phyloP scores from a whole-genome alignment of 805 yeast species.

The Pichia nakasei region DNA sequence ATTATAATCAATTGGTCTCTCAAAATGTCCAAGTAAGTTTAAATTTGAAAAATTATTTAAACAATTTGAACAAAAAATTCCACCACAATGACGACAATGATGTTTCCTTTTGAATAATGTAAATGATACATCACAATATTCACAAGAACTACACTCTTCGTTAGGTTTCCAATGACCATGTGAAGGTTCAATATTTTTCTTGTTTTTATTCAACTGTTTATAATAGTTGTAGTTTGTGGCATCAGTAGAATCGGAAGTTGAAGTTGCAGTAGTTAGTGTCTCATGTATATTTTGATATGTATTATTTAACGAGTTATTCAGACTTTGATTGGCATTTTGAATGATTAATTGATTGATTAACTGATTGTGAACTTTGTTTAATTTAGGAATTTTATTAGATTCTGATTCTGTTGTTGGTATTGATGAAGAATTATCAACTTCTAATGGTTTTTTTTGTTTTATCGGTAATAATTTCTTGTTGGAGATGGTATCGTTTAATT shows the following conservation, averaged over 20 bases:
- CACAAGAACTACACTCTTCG: slow-evolving; percentile 30
- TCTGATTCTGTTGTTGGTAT: neutral
- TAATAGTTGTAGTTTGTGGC: neutral
- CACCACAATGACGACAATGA: slow-evolving; percentile 47
- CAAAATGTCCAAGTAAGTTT: slow-evolving; percentile 29
- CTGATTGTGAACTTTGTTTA: slow-evolving; percentile 1
- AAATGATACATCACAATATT: slow-evolving; percentile 20
- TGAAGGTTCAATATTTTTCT: slow-evolving; percentile 33
- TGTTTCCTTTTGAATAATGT: slow-evolving; percentile 30
- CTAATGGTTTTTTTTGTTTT: no score
- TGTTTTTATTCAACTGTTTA: neutral
- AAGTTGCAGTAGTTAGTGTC: neutral
- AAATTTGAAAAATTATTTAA: slow-evolving; percentile 23
- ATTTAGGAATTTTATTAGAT: neutral
- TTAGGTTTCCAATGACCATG: slow-evolving; percentile 47
- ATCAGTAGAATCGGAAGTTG: slow-evolving; percentile 3
- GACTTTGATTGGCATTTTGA: no score
- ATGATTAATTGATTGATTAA: neutral
- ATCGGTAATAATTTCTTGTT: no score
- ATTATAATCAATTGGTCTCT: slow-evolving; percentile 15
- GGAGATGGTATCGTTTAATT: neutral
- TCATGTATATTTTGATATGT: neutral
- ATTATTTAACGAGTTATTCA: no score
- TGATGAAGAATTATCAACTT: neutral
- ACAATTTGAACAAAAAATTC: slow-evolving; percentile 33